Conservation (phyloP, 257 asterid species). For the Avicennia marina region DNA sequence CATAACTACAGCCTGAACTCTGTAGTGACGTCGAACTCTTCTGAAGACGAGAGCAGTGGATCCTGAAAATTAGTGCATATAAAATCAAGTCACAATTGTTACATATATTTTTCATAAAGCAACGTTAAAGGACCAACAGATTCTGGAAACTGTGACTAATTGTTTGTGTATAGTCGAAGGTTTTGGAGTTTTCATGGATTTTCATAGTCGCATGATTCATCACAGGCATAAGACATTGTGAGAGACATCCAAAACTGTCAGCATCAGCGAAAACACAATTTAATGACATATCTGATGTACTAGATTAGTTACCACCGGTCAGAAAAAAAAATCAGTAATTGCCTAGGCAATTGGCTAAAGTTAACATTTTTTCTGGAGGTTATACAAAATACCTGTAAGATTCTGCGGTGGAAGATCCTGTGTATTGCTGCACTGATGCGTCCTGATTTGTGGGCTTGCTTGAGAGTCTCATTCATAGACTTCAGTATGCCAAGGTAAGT, state of each 20-base stretch:
- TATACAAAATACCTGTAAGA: slow-evolving; percentile 47
- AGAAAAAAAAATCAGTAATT: too few relatives aligned
- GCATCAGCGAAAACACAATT: too few relatives aligned
- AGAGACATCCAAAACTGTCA: too few relatives aligned
- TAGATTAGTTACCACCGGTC: too few relatives aligned
- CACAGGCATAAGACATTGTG: too few relatives aligned
- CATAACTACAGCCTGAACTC: slow-evolving; percentile 38
- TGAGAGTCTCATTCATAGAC: slow-evolving; percentile 36
- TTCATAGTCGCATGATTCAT: too few relatives aligned
- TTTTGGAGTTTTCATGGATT: too few relatives aligned
- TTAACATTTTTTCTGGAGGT: slow-evolving; percentile 1
- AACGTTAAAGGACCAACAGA: neutral
- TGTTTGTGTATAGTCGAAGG: too few relatives aligned
- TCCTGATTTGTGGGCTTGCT: slow-evolving; percentile 30
- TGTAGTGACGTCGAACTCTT: slow-evolving; percentile 24
- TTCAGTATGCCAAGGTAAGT: slow-evolving; percentile 41
- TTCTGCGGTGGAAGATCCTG: slow-evolving; percentile 42
- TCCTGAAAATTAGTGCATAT: slow-evolving; percentile 31
- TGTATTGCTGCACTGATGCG: slow-evolving; percentile 27
- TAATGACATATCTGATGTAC: too few relatives aligned
- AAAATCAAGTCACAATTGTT: too few relatives aligned
- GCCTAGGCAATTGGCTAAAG: too few relatives aligned
- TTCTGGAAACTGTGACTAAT: neutral
- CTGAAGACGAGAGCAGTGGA: slow-evolving; percentile 50
- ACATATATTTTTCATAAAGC: too few relatives aligned